phyloP scores from a whole-genome alignment of 495 filamentous ascomycete genomes.

The Neurospora pannonica region DNA sequence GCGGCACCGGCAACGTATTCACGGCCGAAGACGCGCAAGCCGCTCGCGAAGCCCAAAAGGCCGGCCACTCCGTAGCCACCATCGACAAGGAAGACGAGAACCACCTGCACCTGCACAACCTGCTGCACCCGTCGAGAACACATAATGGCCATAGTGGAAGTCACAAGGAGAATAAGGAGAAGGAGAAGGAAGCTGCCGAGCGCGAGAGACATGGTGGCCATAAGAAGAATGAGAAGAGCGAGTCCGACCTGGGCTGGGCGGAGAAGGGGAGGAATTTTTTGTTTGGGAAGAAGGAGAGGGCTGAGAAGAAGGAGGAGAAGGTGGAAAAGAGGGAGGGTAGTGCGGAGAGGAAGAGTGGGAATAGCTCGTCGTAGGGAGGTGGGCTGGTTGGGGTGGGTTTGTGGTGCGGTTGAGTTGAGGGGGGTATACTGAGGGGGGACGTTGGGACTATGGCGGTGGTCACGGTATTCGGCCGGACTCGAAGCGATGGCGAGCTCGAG shows the following conservation, averaged over 20 bases:
- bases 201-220: conserved; percentile 3
- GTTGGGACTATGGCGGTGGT: neutral
- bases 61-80: neutral
- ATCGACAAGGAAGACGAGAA: conserved; percentile 1
- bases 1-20: conserved; percentile 50
- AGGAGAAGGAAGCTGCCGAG: conserved; percentile 5
- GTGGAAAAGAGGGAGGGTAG: neutral
- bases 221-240: conserved; percentile 24
- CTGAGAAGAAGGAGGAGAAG: neutral
- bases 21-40: conserved; percentile 27
- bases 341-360: neutral
- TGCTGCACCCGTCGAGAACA: neutral
- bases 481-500: neutral
- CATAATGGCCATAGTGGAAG: neutral
- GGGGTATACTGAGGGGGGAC: neutral
- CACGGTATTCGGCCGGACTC: neutral
- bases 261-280: conserved; percentile 46
- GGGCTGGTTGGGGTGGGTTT: neutral
- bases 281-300: conserved; percentile 37
- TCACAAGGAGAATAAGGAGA: conserved; percentile 3
- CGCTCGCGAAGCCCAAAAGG: conserved; percentile 28
- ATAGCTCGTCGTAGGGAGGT: neutral
- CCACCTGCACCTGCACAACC: conserved; percentile 1
- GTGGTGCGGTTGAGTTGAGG: neutral
- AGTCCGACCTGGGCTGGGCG: conserved; percentile 38